Base-by-base conservation (phyloP, 192 early-diverging fungal genomes). In the Coemansia sp. region DNA sequence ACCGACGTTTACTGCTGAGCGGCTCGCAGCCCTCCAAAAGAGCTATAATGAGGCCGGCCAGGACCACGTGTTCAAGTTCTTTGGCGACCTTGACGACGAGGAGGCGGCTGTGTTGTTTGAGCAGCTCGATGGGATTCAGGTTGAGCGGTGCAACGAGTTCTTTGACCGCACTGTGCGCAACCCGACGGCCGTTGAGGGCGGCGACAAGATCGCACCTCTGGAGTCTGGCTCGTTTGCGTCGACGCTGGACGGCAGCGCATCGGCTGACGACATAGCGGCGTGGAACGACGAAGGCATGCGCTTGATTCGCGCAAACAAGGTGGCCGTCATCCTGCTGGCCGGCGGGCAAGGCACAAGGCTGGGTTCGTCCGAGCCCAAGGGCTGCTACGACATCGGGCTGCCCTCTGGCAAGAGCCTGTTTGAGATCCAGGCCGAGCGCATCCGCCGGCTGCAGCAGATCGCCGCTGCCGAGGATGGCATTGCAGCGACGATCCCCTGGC, bases 341-440 rank as follows among this genome's bases (percentile, higher is more conserved):
- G 94, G 94, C 77, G 94, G 94, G 24, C 94, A 95, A 85, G 94
- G 94, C 66, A 91, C 94, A 46, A 87, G 93, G 66, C 87, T 92
- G 70, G 95, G 91, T 29, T 94, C 92, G 41, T 86, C 89, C 2
- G 91, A 82, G 24, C 95, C 95, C 62, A 96, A 95, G 85, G 97
- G 97, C 42, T 97, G 95, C 82, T 99, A 98, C 76, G 89, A 99
- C 80, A 97, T 99, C 70, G 78, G 86, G 29, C 86, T 99, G 43
- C 96, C 96, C 24, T 96, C 95, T 13, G 71, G 87, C 54, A 97
- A 95, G 84, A 87, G 88, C 33, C 87, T 99, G 61, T 99, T 99
- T 86, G 93, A 93, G 70, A 82, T 99, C 65, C 97, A 99, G 85
- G 97, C 92, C 16, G 93, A 97, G 85, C 92, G 97, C 59, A 97